phyloP scores from a whole-genome alignment of 805 yeast genomes.

The Lachancea nothofagi region DNA sequence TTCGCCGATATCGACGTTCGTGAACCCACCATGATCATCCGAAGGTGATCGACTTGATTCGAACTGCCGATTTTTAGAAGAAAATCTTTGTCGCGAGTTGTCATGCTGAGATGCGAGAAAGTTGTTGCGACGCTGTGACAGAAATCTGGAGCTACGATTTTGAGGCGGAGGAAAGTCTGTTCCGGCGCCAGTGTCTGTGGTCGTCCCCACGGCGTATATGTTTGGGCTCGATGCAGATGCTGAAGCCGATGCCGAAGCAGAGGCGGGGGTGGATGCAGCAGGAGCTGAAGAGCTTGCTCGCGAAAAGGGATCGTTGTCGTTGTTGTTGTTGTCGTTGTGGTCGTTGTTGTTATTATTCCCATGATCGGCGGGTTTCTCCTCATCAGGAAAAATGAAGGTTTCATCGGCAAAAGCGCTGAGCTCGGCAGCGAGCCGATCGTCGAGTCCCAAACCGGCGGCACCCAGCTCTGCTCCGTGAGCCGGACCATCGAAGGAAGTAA shows the following conservation, averaged over 20 bases:
- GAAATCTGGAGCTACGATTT: slow-evolving; percentile 17
- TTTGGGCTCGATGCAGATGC: slow-evolving; percentile 1
- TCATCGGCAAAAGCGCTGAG: slow-evolving; percentile 81
- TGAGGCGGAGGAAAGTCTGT: slow-evolving; percentile 4
- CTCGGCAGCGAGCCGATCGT: slow-evolving; percentile 54
- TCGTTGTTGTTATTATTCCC: slow-evolving; percentile 11
- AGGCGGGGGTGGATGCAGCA: neutral
- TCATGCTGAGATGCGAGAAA: slow-evolving; percentile 32
- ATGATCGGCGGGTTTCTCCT: slow-evolving; percentile 52
- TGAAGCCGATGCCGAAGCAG: slow-evolving; percentile 4
- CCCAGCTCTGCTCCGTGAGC: slow-evolving; percentile 5
- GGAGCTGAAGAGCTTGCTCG: slow-evolving; percentile 8
- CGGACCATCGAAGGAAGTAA: slow-evolving; percentile 8
- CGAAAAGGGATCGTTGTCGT: slow-evolving; percentile 8
- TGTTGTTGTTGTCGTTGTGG: slow-evolving; percentile 14
- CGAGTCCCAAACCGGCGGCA: slow-evolving; percentile 34
- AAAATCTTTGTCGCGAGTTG: slow-evolving; percentile 28
- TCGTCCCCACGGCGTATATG: slow-evolving; percentile 12
- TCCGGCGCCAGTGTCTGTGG: too few species aligned
- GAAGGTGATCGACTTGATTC: slow-evolving; percentile 10
- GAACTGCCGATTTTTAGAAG: slow-evolving; percentile 16
- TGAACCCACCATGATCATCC: slow-evolving; percentile 25
- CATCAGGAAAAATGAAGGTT: slow-evolving; percentile 74
- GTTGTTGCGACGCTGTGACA: slow-evolving; percentile 28
- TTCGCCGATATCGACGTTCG: slow-evolving; percentile 16